Evolutionary conservation across 805 yeast species (phyloP), one percentile per base, ranked within the genome.

Genomic region (Yamadazyma philogaea): DNA sequence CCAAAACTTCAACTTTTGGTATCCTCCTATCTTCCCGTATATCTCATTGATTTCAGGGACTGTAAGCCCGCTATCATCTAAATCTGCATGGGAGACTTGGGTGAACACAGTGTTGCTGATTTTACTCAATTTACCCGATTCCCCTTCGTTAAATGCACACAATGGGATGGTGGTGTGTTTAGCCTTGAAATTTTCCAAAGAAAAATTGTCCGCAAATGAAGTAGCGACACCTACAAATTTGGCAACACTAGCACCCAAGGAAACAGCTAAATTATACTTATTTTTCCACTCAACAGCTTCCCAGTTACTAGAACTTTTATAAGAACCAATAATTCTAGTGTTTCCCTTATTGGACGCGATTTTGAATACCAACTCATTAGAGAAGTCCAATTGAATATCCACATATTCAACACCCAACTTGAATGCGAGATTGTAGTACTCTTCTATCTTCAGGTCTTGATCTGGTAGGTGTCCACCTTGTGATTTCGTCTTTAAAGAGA

Each of bases 401-500:
- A 90, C 75, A 56, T 70, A 89, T 47, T 83, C 91, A 46, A 88
- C 80, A 39, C 95, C 96, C 46, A 84, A 65, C 59, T 79, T 84
- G 59, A 84, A 72, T 2, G 89, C 96, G 43, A 84, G 65, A 28
- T 61, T 54, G 40, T 78, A 70, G 44, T 89, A 73, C 12, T 63
- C 58, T 46, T 70, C 74, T 44, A 87, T 54, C 4, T 61, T 72
- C 20, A 56, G 53, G 11, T 77, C 79, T 7, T 67, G 67, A 55
- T 85, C 87, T 1, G 85, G 84, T 65, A 87, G 86, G 33, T 68
- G 60, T 18, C 96, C 96, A 37, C 96, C 96, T 64, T 89, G 96
- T 3, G 81, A 67, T 50, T 67, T 57, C 0, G 95, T 85, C 59
- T 95, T 78, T 3, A 89, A 68, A 2, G 96, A 88, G 66, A 79